A percentile compares a stretch with the other conserved stretches of the same genome.
Evolutionary conservation across 2,329 filamentous ascomycete species (phyloP).

Genomic region (Arthrinium phaeospermum): DNA sequence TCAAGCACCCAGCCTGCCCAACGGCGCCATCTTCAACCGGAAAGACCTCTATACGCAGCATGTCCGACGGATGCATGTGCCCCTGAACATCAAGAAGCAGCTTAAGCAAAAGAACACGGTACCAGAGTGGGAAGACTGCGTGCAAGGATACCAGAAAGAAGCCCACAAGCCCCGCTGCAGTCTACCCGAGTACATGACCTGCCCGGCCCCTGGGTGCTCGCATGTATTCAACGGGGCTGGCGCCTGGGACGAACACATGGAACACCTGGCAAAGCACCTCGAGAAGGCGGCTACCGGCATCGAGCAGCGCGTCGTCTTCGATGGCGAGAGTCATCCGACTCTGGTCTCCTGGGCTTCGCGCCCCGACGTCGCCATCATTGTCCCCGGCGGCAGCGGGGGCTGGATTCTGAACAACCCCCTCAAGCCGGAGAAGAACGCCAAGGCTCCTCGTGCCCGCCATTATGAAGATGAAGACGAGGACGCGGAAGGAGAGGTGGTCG

Average conservation of each 20-base stretch:
- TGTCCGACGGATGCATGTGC: conserved; percentile 81
- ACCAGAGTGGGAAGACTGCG: conserved; percentile 55
- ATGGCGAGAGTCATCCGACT: conserved; percentile 34
- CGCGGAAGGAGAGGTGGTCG: conserved; percentile 38
- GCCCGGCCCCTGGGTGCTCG: conserved; percentile 67
- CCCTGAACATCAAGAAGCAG: conserved; percentile 48
- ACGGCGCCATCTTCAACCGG: conserved; percentile 78
- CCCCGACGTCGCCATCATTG: conserved; percentile 36
- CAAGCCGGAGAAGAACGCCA: conserved; percentile 26
- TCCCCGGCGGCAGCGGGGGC: conserved; percentile 29
- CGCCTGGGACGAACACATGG: conserved; percentile 84
- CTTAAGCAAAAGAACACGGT: conserved; percentile 40
- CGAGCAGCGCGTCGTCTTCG: conserved; percentile 36
- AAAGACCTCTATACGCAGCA: conserved; percentile 94
- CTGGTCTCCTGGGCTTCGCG: conserved; percentile 38
- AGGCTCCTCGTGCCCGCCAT: conserved; percentile 18
- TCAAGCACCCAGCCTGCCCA: conserved; percentile 44
- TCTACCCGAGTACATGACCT: conserved; percentile 65
- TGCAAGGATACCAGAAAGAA: conserved; percentile 60
- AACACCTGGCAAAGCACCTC: conserved; percentile 84
- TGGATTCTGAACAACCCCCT: conserved; percentile 39
- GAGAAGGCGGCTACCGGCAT: conserved; percentile 56
- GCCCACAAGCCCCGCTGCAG: conserved; percentile 67
- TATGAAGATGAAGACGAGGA: conserved; percentile 32
- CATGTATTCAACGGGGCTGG: conserved; percentile 63